Evolutionary conservation across 1,284 basidiomycete species (phyloP), one percentile per base, ranked within the genome.

Genomic region (Cystobasidium slooffiae): DNA sequence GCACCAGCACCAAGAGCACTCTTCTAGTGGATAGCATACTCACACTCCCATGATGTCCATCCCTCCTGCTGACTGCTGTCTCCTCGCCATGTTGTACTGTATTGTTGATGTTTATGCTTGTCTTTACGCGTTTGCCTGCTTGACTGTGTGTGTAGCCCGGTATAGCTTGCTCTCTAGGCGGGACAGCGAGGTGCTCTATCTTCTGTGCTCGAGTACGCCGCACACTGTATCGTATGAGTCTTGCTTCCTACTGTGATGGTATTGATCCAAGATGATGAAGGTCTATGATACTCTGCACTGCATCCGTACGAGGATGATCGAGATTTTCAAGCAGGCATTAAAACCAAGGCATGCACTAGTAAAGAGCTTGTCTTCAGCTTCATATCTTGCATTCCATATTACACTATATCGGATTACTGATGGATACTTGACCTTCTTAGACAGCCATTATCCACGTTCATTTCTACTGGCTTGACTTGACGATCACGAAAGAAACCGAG

Each of bases 11-110:
- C 14, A 37, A 1, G 31, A 44, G 46, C n/a, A 56, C 12, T 61
- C 24, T 31, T 5, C 12, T 39, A 2, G 14, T 10, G 16, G 16
- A 47, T 22, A 9, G 20, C 24, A 31, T 12, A 53, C 70, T 59
- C 63, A 73, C 70, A 73, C 70, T 22, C 70, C 70, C 37, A 56
- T 52, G 18, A 73, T 46, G 31, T 73, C 70, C 53, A 73, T 44
- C 44, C 70, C 70, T 20, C 70, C 66, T 44, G 49, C 70, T 18
- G 55, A 20, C 46, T 56, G 62, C 55, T 66, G 62, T 43, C 70
- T 49, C 20, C 70, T 31, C 6, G 70, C 70, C 70, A 73, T 73
- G 14, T 2, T 52, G 41, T 41, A 24, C 46, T 64, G 37, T 47
- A 22, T 51, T n/a, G 24, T 53, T 53, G 63, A 22, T 53, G 64